These are phyloP conservation scores for Malassezia globosa DNA, from an alignment of 1,284 basidiomycete species.

Conservation along the genomic window DNA sequence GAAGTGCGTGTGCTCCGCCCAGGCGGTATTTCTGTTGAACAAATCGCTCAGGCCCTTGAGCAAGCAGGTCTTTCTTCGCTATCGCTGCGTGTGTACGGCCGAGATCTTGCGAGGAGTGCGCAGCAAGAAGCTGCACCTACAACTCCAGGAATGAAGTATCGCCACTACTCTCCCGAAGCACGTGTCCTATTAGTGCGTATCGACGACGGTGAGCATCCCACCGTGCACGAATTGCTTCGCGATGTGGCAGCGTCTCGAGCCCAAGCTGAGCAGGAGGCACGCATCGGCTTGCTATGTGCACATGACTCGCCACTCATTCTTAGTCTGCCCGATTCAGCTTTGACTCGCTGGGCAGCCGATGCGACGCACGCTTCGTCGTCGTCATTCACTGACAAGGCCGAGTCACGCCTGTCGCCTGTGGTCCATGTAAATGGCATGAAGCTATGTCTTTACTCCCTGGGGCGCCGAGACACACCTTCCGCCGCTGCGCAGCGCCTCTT, in stretches of 20 bases:
- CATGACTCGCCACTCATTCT: slow-evolving; percentile 17
- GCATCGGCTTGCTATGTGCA: slow-evolving; percentile 27
- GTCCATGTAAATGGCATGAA: not conserved
- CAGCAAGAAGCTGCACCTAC: slow-evolving; percentile 55
- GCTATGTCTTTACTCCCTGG: slow-evolving; percentile 18
- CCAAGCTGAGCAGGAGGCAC: not conserved
- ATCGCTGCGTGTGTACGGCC: slow-evolving; percentile 36
- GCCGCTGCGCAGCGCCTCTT: slow-evolving; percentile 72
- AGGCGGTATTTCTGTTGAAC: slow-evolving; percentile 84
- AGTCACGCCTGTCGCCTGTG: slow-evolving; percentile 4
- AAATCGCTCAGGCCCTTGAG: slow-evolving; percentile 43
- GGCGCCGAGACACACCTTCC: slow-evolving; percentile 49
- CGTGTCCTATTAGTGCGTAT: slow-evolving; percentile 25
- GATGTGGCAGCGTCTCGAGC: too few relatives aligned
- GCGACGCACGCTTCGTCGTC: too few relatives aligned
- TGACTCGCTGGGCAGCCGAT: not conserved
- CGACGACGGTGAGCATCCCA: slow-evolving; percentile 60
- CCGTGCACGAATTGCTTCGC: too few relatives aligned
- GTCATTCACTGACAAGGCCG: too few relatives aligned
- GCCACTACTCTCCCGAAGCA: slow-evolving; percentile 74
- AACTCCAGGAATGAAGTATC: slow-evolving; percentile 99
- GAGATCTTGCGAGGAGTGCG: slow-evolving; percentile 30
- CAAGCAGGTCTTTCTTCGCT: slow-evolving; percentile 3
- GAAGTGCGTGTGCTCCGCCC: slow-evolving; percentile 73
- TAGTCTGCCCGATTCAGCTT: not conserved